These are phyloP conservation scores for Paecilomyces fulvus DNA, from an alignment of 2,329 filamentous ascomycete species.

Conservation along the genomic window DNA sequence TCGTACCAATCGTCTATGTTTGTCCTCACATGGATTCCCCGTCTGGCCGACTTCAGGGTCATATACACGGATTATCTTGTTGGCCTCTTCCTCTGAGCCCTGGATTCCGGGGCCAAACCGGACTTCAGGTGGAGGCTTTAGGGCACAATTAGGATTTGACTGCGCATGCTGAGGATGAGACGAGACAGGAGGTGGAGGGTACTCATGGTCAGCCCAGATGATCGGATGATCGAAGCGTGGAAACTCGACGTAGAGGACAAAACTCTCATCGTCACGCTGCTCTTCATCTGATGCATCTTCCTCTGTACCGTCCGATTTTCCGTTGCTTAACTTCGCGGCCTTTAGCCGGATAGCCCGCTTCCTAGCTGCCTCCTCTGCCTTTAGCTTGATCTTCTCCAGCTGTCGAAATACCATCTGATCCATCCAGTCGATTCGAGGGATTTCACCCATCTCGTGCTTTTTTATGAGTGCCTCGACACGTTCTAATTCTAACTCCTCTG, in stretches of 20 bases:
- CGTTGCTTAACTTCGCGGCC: slow-evolving; percentile 19
- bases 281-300: slow-evolving; percentile 30
- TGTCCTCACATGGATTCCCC: slow-evolving; percentile 91
- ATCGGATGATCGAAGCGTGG: slow-evolving; percentile 93
- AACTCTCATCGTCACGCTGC: slow-evolving; percentile 52
- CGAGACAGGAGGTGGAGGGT: slow-evolving; percentile 74
- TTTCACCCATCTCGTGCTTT: slow-evolving; percentile 97
- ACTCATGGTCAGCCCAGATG: slow-evolving; percentile 91
- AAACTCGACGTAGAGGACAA: slow-evolving; percentile 81
- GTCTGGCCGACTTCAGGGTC: slow-evolving; percentile 84
- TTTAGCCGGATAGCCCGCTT: slow-evolving; percentile 41
- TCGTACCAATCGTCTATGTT: slow-evolving; percentile 83
- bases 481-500: slow-evolving; percentile 77
- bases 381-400: slow-evolving; percentile 66
- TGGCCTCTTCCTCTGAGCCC: slow-evolving; percentile 45
- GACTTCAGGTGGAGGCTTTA: slow-evolving; percentile 79
- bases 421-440: slow-evolving; percentile 86
- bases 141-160: slow-evolving; percentile 58
- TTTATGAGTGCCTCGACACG: slow-evolving; percentile 85
- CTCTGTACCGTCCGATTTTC: slow-evolving; percentile 31
- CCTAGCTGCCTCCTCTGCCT: slow-evolving; percentile 56
- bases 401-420: slow-evolving; percentile 89
- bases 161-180: slow-evolving; percentile 57
- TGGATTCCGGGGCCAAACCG: slow-evolving; percentile 86
- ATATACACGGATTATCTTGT: slow-evolving; percentile 72